Evolutionary conservation across 2,329 filamentous ascomycete species (phyloP).

Genomic region (Helicocarpus griseus): DNA sequence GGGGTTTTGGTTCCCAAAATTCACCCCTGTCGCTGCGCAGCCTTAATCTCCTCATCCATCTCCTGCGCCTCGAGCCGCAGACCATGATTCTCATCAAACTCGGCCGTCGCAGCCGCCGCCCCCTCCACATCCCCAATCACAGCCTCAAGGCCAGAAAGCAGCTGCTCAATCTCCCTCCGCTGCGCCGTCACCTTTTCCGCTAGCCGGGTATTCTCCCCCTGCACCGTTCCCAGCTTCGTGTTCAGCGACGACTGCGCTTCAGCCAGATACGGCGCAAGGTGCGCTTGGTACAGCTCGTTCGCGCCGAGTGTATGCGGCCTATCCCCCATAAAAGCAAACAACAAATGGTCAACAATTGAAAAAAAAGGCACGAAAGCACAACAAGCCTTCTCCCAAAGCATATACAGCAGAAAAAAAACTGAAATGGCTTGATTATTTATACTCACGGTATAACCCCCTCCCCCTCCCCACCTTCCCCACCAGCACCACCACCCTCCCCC

Average conservation of each 20-base stretch:
- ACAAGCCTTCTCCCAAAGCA: background rate
- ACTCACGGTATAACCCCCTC: slow-evolving; percentile 40
- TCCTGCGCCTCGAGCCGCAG: slow-evolving; percentile 33
- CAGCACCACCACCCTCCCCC: slow-evolving; percentile 28
- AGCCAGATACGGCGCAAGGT: slow-evolving; percentile 47
- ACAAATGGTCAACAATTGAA: too few relatives aligned
- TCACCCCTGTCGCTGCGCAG: slow-evolving; percentile 13
- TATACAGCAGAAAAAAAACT: slow-evolving; percentile 3
- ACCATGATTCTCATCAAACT: slow-evolving; percentile 28
- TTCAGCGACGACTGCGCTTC: slow-evolving; percentile 42
- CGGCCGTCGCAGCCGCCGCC: slow-evolving; percentile 33
- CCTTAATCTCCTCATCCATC: slow-evolving; percentile 34
- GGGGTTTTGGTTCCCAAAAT: background rate
- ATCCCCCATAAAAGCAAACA: slow-evolving; percentile 1
- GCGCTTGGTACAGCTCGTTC: slow-evolving; percentile 47
- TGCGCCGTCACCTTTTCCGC: slow-evolving; percentile 44
- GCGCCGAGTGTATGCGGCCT: slow-evolving; percentile 52
- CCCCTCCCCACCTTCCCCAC: slow-evolving; percentile 38
- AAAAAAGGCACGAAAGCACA: background rate
- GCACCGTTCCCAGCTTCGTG: slow-evolving; percentile 39
- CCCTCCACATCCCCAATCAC: slow-evolving; percentile 49
- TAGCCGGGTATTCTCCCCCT: slow-evolving; percentile 45
- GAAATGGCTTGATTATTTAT: background rate
- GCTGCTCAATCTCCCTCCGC: slow-evolving; percentile 46
- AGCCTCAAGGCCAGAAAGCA: slow-evolving; percentile 46